These are phyloP conservation scores for Hevea brasiliensis DNA, from an alignment of 345 rosid genomes.

Conservation along the genomic window DNA sequence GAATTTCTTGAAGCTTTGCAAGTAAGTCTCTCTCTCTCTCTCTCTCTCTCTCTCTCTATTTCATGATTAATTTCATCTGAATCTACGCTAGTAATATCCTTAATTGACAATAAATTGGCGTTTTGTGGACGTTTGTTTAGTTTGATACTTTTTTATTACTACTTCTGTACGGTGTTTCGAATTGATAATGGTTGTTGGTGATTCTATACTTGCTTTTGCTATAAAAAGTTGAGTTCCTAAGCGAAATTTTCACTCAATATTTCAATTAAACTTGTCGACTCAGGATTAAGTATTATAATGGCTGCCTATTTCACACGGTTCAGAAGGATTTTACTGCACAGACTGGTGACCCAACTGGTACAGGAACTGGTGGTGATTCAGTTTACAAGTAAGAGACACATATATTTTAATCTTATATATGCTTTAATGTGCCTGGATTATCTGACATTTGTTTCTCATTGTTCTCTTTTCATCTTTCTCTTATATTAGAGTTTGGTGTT, in stretches of 20 bases:
- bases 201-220: too few species aligned
- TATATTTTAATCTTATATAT: not conserved
- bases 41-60: not conserved
- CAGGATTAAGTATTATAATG: slow-evolving; percentile 89
- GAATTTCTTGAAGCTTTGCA: slow-evolving; percentile 97
- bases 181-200: too few species aligned
- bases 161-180: too few species aligned
- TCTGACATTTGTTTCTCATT: not conserved
- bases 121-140: too few species aligned
- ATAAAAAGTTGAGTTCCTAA: not conserved
- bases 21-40: slow-evolving; percentile 28
- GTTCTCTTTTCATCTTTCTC: not conserved
- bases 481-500: not conserved
- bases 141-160: too few species aligned
- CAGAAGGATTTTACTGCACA: slow-evolving; percentile 87
- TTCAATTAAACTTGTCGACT: slow-evolving; percentile 9
- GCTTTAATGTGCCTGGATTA: not conserved
- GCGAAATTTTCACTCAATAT: not conserved
- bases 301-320: slow-evolving; percentile 79
- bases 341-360: slow-evolving; percentile 88
- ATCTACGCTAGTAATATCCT: not conserved
- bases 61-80: slow-evolving; percentile 2
- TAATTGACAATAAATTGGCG: not conserved
- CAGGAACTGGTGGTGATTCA: slow-evolving; percentile 81
- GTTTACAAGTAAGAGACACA: slow-evolving; percentile 74